Base-by-base conservation (phyloP, 2,329 filamentous ascomycete genomes). In the Emmonsia crescens region DNA sequence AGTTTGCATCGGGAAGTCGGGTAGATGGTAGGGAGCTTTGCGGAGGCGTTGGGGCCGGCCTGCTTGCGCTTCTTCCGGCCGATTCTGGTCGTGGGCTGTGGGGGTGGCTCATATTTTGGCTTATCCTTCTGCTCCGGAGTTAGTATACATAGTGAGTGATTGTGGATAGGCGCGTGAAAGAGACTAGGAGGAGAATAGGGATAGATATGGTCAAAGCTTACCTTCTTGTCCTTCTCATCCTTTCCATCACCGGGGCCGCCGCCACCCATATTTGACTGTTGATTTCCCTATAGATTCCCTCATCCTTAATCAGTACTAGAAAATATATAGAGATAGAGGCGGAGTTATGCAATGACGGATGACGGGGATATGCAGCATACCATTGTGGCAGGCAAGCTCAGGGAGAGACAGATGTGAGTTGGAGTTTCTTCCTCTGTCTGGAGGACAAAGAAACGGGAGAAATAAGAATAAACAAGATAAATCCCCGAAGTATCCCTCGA, bases 21-120 rank as follows among this genome's bases (percentile, higher is more conserved):
- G 75, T 90, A 96, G 74, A 99, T 87, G 68, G 90, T 86, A 36
- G 94, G 94, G 31, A 99, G 87, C 79, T 99, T 99, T 62, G 93
- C 91, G 21, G 94, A 90, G 59, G 94, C 92, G 76, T 93, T 96
- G 65, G 91, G 91, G 60, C 94, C 94, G 63, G 89, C 91, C 57
- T 86, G 85, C 87, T 90, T 96, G 84, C 92, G 93, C 89, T 99
- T 99, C 88, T 95, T 96, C 73, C 93, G 90, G 64, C 94, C 94
- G 75, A 99, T 88, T 75, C 94, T 90, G 68, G 94, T 97, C 65
- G 94, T 99, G 66, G 94, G 94, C 72, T 93, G 88, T 77, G 94
- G 94, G 69, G 94, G 94, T 67, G 94, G 94, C 78, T 99, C 94
- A 82, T 99, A 99, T 89, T 96, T 97, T 74, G 94, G 94, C 87